Percentiles rank a stretch among this genome's conserved stretches.
Conservation (phyloP, 495 filamentous ascomycete species). For the Penicillium paxilli region DNA sequence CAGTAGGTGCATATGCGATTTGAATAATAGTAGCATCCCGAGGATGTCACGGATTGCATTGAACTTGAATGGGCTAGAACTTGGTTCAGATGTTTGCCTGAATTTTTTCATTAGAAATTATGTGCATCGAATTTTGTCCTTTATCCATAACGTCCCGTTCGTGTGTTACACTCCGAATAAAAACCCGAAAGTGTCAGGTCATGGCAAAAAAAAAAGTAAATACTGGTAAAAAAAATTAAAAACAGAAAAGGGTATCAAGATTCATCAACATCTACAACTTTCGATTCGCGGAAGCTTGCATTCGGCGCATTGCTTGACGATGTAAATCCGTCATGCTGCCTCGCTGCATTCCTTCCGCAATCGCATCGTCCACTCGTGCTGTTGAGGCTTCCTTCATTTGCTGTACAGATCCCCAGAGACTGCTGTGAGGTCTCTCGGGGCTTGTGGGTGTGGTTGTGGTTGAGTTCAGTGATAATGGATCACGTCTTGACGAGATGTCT, state of each 20-base stretch:
- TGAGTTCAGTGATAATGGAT: slow-evolving; percentile 31
- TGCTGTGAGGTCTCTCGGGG: no score
- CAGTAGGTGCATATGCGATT: background rate
- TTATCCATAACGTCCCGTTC: background rate
- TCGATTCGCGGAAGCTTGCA: slow-evolving; percentile 74
- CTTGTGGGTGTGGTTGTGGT: slow-evolving; percentile 14
- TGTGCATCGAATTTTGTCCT: slow-evolving; percentile 11
- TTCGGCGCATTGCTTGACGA: slow-evolving; percentile 74
- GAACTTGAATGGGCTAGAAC: background rate
- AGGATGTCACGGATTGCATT: background rate
- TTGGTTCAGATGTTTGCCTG: background rate
- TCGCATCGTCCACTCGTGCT: slow-evolving; percentile 46
- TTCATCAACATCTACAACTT: slow-evolving; percentile 18
- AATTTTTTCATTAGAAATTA: slow-evolving; percentile 14
- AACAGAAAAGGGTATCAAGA: slow-evolving; percentile 17
- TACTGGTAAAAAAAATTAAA: slow-evolving; percentile 1
- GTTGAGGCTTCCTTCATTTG: slow-evolving; percentile 32
- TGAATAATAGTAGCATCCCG: background rate
- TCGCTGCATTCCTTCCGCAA: slow-evolving; percentile 75
- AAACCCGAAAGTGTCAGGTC: slow-evolving; percentile 6
- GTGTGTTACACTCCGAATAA: background rate
- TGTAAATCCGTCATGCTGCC: slow-evolving; percentile 76
- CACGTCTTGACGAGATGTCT: slow-evolving; percentile 50
- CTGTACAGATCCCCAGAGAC: slow-evolving; percentile 27
- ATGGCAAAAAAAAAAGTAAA: slow-evolving; percentile 2